Evolutionary conservation across 2,329 filamentous ascomycete genomes (phyloP).

Genomic region (Clarireedia paspali): DNA sequence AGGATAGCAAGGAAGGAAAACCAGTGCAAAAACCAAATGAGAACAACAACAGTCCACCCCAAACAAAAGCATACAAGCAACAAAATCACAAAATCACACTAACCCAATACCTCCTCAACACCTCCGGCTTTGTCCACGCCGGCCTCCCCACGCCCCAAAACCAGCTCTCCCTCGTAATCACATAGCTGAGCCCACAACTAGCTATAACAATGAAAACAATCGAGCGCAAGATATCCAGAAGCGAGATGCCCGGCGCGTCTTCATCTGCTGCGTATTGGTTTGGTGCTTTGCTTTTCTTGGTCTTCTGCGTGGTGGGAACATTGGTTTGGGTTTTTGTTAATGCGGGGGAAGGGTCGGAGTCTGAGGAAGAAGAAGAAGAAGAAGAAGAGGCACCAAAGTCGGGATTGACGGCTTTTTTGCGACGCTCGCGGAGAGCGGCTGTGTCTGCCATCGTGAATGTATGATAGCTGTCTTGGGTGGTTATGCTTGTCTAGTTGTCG

Average conservation of each 20-base stretch:
- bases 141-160: slow-evolving; percentile 24
- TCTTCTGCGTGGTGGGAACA: not conserved
- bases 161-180: slow-evolving; percentile 26
- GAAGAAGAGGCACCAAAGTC: no score
- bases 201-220: slow-evolving; percentile 24
- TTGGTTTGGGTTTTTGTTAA: not conserved
- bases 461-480: not conserved
- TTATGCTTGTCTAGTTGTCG: slow-evolving; percentile 11
- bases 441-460: not conserved
- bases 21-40: no score
- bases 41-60: not conserved
- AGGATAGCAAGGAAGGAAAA: not conserved
- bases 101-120: slow-evolving; percentile 23
- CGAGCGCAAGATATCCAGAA: slow-evolving; percentile 22
- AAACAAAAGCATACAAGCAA: not conserved
- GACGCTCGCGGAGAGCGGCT: not conserved
- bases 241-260: slow-evolving; percentile 19
- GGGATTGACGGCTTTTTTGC: not conserved
- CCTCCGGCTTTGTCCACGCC: slow-evolving; percentile 18
- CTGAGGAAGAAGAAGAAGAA: not conserved
- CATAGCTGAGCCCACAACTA: slow-evolving; percentile 23
- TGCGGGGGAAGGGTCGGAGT: not conserved
- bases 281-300: not conserved
- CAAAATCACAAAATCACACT: not conserved
- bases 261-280: slow-evolving; percentile 18